phyloP scores from a whole-genome alignment of 1,139 yeast species.

The Yamadazyma kanchanaburiensis region DNA sequence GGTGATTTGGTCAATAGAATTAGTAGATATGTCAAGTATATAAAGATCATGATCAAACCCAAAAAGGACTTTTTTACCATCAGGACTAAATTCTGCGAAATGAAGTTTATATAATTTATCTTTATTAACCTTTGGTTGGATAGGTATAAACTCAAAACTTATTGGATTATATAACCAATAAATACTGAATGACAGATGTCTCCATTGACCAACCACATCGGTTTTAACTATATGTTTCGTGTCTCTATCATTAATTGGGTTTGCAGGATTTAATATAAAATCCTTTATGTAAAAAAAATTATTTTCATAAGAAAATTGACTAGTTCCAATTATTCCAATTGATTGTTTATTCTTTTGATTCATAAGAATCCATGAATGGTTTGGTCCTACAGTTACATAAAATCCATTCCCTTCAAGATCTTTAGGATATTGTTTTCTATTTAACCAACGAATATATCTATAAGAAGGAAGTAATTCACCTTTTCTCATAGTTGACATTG shows the following conservation, averaged over 20 bases:
- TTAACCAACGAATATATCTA: conserved; percentile 27
- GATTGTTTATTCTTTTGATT: conserved; percentile 17
- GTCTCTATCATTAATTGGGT: conserved; percentile 22
- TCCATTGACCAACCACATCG: conserved; percentile 33
- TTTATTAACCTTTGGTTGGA: conserved; percentile 17
- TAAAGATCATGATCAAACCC: conserved; percentile 37
- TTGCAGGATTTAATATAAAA: conserved; percentile 31
- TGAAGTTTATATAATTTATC: conserved; percentile 28
- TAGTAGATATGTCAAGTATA: conserved; percentile 33
- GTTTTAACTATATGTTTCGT: conserved; percentile 33
- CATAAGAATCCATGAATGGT: conserved; percentile 15
- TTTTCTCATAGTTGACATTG: conserved; percentile 23
- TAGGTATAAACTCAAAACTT: conserved; percentile 19
- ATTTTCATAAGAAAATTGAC: conserved; percentile 31
- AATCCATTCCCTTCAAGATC: conserved; percentile 32
- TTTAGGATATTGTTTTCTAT: conserved; percentile 28
- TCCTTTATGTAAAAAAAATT: conserved; percentile 29
- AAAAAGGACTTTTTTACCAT: conserved; percentile 32
- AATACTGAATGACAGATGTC: conserved; percentile 38
- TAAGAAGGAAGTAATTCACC: conserved; percentile 21
- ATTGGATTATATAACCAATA: conserved; percentile 34
- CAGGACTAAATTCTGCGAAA: conserved; percentile 42
- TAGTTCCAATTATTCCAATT: conserved; percentile 16
- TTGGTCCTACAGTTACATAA: conserved; percentile 22
- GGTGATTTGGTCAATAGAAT: conserved; percentile 47